These are phyloP conservation scores for Monilinia laxa DNA, from an alignment of 2,329 filamentous ascomycete species.

Conservation along the genomic window DNA sequence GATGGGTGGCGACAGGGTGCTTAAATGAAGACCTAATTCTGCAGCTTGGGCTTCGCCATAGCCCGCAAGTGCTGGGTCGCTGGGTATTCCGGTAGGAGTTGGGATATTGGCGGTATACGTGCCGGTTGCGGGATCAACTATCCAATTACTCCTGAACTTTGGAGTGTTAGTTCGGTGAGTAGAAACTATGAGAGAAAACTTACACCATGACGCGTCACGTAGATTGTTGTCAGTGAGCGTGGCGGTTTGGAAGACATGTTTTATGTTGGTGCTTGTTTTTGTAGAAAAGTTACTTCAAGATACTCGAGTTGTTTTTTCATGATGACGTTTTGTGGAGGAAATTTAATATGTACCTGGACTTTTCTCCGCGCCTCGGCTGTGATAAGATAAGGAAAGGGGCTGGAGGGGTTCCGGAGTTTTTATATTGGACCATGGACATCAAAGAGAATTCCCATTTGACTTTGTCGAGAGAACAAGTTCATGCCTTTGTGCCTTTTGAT, in stretches of 20 bases:
- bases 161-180: conserved; percentile 26
- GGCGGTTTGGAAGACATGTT: conserved; percentile 18
- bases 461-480: background rate
- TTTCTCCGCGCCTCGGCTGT: conserved; percentile 16
- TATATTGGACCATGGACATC: background rate
- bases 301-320: conserved; percentile 18
- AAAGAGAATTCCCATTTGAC: background rate
- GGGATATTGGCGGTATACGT: conserved; percentile 70
- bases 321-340: conserved; percentile 18
- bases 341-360: conserved; percentile 8
- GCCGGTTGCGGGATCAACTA: conserved; percentile 77
- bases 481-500: conserved; percentile 8
- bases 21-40: conserved; percentile 69
- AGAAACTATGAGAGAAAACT: conserved; percentile 41
- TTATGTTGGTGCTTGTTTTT: background rate
- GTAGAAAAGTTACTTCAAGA: conserved; percentile 41
- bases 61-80: conserved; percentile 82
- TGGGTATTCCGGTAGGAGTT: conserved; percentile 83
- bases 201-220: conserved; percentile 74
- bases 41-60: conserved; percentile 82
- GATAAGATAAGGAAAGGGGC: conserved; percentile 24
- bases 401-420: conserved; percentile 25
- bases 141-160: conserved; percentile 89
- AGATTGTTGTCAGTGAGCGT: conserved; percentile 49
- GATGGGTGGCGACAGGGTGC: conserved; percentile 62